Evolutionary conservation across 148 eudicot genomes (phyloP), one percentile per base, ranked within the genome.

Genomic region (Camellia granthamiana): DNA sequence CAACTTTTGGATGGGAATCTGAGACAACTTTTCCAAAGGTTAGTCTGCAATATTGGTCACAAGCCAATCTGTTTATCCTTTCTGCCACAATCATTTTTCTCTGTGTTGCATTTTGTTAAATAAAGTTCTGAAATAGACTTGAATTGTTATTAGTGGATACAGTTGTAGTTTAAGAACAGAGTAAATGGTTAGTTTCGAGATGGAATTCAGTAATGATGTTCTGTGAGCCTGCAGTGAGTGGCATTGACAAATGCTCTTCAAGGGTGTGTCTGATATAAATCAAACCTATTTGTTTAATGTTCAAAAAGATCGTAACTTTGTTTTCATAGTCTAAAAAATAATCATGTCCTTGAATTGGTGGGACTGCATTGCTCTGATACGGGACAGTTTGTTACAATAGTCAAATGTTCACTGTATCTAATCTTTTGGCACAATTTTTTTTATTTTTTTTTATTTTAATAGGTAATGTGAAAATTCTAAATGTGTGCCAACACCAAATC

Each of bases 1-100:
- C 92, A 11, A 88, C 95, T 18, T 91, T 86, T 76, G 97, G 94
- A 56, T 91, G 94, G 92, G 93, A 91, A 61, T 85, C 88, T n/a
- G 93, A 93, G 65, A 78, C 84, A 21, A 80, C 78, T 54, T 84
- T 88, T 71, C 98, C 98, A 0, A 95, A 95, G 97, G 98, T 92
- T 15, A 61, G 85, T 79, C 19, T 72, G 54, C 61, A 7, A 42
- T 59, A 44, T 44, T 7, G 30, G 54, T 46, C 41, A 38, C 67
- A 7, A 44, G 38, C 30, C 56, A 21, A 64, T 64, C 41, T 13
- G 1, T 19, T 64, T 64, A 23, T 64, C 23, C 12, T 14, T 21
- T 64, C 11, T 64, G 2, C 13, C 7, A 42, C 64, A 30, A 56
- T 7, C 13, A 41, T 16, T 38, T 41, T 74, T 16, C n/a, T 2